These are phyloP conservation scores for Aureobasidium uvarum DNA, from an alignment of 2,329 filamentous ascomycete species.

Conservation along the genomic window DNA sequence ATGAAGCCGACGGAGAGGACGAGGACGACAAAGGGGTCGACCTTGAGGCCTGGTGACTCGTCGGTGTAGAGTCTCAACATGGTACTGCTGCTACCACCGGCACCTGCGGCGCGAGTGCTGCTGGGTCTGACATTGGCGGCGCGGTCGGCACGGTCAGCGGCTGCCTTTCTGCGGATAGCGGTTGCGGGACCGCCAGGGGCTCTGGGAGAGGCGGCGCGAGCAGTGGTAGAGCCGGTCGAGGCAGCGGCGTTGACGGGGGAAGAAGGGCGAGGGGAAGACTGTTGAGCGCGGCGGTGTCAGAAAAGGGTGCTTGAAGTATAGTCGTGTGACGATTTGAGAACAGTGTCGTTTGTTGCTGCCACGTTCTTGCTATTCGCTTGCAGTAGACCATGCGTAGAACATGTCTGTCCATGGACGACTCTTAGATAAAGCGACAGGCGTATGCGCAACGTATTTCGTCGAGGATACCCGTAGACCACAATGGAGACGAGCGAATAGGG, in stretches of 20 bases:
- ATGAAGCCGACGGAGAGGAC: slow-evolving; percentile 97
- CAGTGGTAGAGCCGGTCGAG: slow-evolving; percentile 66
- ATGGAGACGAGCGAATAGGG: background rate
- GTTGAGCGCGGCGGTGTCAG: slow-evolving; percentile 12
- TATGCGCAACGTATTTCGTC: background rate
- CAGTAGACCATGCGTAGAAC: background rate
- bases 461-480: background rate
- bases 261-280: slow-evolving; percentile 40
- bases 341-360: background rate
- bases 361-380: background rate
- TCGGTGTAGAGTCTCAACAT: slow-evolving; percentile 99
- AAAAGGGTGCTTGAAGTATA: background rate
- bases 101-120: slow-evolving; percentile 89
- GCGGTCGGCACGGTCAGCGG: slow-evolving; percentile 96
- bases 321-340: background rate
- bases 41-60: slow-evolving; percentile 94
- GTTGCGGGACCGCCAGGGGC: slow-evolving; percentile 92
- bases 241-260: slow-evolving; percentile 47
- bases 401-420: background rate
- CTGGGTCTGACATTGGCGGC: slow-evolving; percentile 88
- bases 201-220: slow-evolving; percentile 79
- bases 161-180: slow-evolving; percentile 90
- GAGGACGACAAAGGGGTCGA: slow-evolving; percentile 95
- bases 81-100: slow-evolving; percentile 93
- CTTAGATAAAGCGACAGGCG: background rate